phyloP scores from a whole-genome alignment of 2,329 filamentous ascomycete species.

The Phialophora macrospora region DNA sequence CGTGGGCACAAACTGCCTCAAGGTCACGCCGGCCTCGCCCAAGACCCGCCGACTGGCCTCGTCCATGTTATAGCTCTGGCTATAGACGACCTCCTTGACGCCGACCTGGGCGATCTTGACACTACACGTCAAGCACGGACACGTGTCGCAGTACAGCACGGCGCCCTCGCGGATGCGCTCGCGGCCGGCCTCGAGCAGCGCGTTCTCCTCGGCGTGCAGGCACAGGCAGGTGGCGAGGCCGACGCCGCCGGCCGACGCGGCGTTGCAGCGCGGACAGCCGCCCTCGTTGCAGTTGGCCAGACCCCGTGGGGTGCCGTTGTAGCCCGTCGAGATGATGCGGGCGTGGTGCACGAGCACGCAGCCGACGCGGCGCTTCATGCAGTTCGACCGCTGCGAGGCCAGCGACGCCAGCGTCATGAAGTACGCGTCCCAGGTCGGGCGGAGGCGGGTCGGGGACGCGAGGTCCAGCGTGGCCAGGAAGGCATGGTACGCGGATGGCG shows the following conservation, averaged over 20 bases:
- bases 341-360: slow-evolving; percentile 83
- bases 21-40: slow-evolving; percentile 76
- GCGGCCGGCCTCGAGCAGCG: slow-evolving; percentile 87
- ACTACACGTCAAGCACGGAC: slow-evolving; percentile 94
- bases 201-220: slow-evolving; percentile 98
- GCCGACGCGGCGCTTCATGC: slow-evolving; percentile 96
- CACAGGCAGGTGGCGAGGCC: slow-evolving; percentile 87
- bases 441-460: slow-evolving; percentile 75
- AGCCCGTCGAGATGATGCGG: slow-evolving; percentile 90
- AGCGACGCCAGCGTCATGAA: slow-evolving; percentile 97
- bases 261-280: slow-evolving; percentile 85
- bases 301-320: slow-evolving; percentile 94
- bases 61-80: slow-evolving; percentile 93
- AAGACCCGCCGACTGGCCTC: slow-evolving; percentile 80
- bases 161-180: slow-evolving; percentile 83
- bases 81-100: slow-evolving; percentile 94
- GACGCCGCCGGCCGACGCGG: slow-evolving; percentile 66
- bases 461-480: slow-evolving; percentile 77
- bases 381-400: slow-evolving; percentile 88
- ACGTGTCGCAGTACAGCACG: slow-evolving; percentile 92
- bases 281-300: slow-evolving; percentile 90
- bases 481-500: slow-evolving; percentile 71
- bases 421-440: slow-evolving; percentile 94
- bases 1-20: slow-evolving; percentile 72
- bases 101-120: slow-evolving; percentile 99